These are phyloP conservation scores for Suillus americanus DNA, from an alignment of 768 basidiomycete genomes.

Conservation along the genomic window DNA sequence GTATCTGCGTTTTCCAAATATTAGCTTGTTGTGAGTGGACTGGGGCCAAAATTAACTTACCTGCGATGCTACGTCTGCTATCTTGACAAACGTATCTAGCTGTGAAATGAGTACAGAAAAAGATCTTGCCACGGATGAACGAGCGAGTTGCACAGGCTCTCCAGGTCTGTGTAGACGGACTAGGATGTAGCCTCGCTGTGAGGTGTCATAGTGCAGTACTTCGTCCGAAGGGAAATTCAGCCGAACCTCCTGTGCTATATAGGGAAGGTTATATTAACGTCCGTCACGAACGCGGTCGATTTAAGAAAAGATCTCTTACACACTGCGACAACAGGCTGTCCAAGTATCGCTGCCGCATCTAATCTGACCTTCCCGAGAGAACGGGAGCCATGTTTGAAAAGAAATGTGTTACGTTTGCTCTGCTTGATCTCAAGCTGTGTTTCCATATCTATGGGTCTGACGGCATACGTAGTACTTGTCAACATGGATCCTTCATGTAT, in stretches of 20 bases:
- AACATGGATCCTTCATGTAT: not conserved
- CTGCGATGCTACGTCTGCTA: slow-evolving; percentile 22
- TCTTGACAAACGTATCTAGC: slow-evolving; percentile 25
- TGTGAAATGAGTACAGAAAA: slow-evolving; percentile 22
- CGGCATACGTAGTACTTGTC: not conserved
- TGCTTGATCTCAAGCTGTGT: slow-evolving; percentile 2
- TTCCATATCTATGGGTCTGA: not conserved
- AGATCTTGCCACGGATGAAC: slow-evolving; percentile 11
- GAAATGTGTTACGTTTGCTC: not conserved
- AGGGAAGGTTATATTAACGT: not conserved
- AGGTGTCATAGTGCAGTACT: not conserved
- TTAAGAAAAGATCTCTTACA: not conserved
- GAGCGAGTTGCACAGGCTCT: slow-evolving; percentile 6
- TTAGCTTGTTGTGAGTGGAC: not conserved
- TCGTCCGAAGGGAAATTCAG: slow-evolving; percentile 1
- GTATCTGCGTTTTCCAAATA: slow-evolving; percentile 14
- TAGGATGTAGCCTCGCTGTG: slow-evolving; percentile 11
- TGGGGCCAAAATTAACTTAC: slow-evolving; percentile 5
- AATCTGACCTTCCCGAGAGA: not conserved
- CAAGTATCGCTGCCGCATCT: not conserved
- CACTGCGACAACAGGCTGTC: not conserved
- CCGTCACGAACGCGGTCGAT: not conserved
- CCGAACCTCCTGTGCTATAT: not conserved
- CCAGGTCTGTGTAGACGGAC: slow-evolving; percentile 18
- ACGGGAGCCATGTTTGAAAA: not conserved